Conservation (phyloP, 352 stramenopile species). For the Pythium guiyangense region DNA sequence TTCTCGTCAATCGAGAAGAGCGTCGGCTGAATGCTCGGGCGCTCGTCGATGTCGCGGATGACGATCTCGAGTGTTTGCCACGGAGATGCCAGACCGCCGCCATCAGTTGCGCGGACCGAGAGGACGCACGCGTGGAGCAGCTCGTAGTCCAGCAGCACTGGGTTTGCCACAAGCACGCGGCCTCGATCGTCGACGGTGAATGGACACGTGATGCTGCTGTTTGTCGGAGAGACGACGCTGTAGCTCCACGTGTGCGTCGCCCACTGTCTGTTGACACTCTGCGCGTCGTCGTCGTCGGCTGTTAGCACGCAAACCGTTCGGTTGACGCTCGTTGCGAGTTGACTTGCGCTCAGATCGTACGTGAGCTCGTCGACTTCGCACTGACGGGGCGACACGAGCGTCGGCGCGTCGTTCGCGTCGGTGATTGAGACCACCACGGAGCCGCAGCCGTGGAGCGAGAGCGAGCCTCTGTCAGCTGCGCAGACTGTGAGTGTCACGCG, state of each 20-base stretch:
- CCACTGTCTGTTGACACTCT: neutral
- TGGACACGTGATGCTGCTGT: neutral
- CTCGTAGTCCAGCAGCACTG: constrained; percentile 2
- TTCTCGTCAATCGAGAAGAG: constrained; percentile 12
- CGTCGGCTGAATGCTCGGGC: neutral
- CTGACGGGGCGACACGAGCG: neutral
- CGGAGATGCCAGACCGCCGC: constrained; percentile 4
- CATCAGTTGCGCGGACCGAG: constrained; percentile 2
- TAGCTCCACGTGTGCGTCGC: constrained; percentile 6
- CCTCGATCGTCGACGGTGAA: constrained; percentile 2
- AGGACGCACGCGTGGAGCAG: constrained; percentile 5
- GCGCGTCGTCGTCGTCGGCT: constrained; percentile 1
- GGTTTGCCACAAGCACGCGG: neutral
- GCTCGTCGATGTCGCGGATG: constrained; percentile 6
- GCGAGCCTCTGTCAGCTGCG: constrained; percentile 3
- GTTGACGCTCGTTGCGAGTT: constrained; percentile 1
- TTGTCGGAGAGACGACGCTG: neutral
- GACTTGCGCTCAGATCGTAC: constrained; percentile 3
- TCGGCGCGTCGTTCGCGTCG: constrained; percentile 7
- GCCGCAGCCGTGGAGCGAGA: constrained; percentile 3
- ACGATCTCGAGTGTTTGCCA: constrained; percentile 7
- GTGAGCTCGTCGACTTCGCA: constrained; percentile 7
- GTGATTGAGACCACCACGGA: neutral
- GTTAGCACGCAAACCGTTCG: constrained; percentile 3
- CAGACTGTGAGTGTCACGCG: constrained; percentile 7